These are phyloP conservation scores for Dryas integrifolia DNA, from an alignment of 331 rosid species.

Conservation along the genomic window DNA sequence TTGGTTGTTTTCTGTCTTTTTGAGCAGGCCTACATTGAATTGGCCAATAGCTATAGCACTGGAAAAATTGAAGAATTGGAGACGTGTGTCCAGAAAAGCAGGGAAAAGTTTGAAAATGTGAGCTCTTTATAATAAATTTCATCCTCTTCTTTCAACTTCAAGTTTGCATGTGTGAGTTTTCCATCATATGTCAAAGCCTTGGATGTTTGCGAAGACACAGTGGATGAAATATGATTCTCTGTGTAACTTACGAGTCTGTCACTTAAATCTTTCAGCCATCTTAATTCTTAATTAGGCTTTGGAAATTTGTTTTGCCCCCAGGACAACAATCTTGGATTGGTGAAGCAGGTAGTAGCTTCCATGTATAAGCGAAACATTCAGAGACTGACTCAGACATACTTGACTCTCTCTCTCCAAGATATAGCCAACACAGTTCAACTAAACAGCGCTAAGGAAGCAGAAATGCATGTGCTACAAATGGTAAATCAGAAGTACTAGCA, in stretches of 20 bases:
- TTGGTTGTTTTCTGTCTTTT: slow-evolving; percentile 5
- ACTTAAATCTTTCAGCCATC: slow-evolving; percentile 12
- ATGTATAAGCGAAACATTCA: slow-evolving; percentile 82
- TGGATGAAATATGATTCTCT: neutral
- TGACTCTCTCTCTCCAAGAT: slow-evolving; percentile 89
- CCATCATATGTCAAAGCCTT: neutral
- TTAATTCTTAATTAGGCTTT: slow-evolving; percentile 21
- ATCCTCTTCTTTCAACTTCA: slow-evolving; percentile 15
- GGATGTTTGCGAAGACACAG: neutral
- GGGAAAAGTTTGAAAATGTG: slow-evolving; percentile 62
- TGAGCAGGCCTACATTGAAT: slow-evolving; percentile 65
- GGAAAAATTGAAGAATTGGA: slow-evolving; percentile 59
- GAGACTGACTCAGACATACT: slow-evolving; percentile 83
- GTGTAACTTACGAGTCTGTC: neutral
- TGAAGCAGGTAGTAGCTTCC: slow-evolving; percentile 71
- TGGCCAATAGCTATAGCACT: slow-evolving; percentile 56
- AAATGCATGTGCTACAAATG: slow-evolving; percentile 92
- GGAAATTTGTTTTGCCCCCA: slow-evolving; percentile 25
- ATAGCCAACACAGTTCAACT: slow-evolving; percentile 73
- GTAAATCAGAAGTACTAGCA: slow-evolving; percentile 31
- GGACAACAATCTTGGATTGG: slow-evolving; percentile 83
- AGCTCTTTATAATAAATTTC: slow-evolving; percentile 29
- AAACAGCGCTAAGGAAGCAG: slow-evolving; percentile 69
- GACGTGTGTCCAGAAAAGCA: slow-evolving; percentile 44
- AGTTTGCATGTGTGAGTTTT: neutral